Base-by-base conservation (phyloP, 768 basidiomycete species). In the Leccinum sublutescens region DNA sequence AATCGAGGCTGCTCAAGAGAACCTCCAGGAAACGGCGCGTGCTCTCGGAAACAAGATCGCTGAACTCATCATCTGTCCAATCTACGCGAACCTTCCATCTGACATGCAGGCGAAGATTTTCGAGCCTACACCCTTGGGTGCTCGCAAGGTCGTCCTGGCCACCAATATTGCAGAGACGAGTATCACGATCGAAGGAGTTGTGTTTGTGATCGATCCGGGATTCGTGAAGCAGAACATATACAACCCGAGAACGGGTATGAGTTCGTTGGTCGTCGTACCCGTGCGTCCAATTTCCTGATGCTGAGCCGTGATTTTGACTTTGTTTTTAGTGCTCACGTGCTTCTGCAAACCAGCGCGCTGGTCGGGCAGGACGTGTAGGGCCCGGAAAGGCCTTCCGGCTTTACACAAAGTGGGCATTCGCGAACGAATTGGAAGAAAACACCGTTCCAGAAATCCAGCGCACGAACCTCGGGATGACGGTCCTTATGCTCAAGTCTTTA, bases 41-140 rank as follows among this genome's bases (percentile, higher is more conserved):
- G 90, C 96, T 1, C 79, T 99, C 0, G 95, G 95, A 19, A 98
- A 98, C 78, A 98, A 98, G 76, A 89, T 98, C 50, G 83, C 85
- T 6, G 97, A 99, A 68, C 82, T 99, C 49, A 87, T 98, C 58
- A 84, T 99, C 59, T 98, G 95, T 68, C 97, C 97, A 3, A 99
- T 99, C 61, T 99, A 99, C 68, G 97, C 97, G 62, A 98, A 97
- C 71, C 77, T 99, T n/a, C 97, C 97, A 1, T 95, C 93, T 65
- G 97, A 99, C 61, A 95, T 99, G 95, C 97, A 99, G 72, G 91
- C 95, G 38, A 97, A 98, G 77, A 99, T 99, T 57, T 99, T 99
- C 74, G 97, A 99, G 74, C 96, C 97, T 1, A 99, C 97, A 5
- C 97, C 96, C 1, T 90, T 92, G 55, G 95, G 95, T 19, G 93